phyloP scores from a whole-genome alignment of 1,139 yeast species.

The Suhomyces kunorum region DNA sequence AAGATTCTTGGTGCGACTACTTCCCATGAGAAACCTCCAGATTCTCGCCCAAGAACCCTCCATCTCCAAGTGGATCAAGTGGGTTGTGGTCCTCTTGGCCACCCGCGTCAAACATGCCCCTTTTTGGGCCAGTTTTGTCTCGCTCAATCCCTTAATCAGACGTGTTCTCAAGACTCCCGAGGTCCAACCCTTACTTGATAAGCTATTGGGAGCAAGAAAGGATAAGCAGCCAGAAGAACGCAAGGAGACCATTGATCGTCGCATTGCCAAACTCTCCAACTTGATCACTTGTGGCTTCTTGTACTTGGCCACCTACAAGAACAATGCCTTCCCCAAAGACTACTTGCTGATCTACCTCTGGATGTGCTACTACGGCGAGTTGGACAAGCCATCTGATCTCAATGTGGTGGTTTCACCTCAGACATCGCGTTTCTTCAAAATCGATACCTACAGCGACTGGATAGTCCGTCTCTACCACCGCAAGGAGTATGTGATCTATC shows the following conservation, averaged over 20 bases:
- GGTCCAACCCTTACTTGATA: background rate
- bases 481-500: constrained; percentile 39
- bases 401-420: constrained; percentile 33
- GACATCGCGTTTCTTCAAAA: constrained; percentile 29
- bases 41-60: constrained; percentile 12
- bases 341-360: constrained; percentile 40
- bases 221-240: background rate
- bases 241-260: background rate
- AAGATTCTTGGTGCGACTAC: background rate
- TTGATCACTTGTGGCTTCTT: constrained; percentile 30
- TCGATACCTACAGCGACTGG: constrained; percentile 25
- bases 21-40: constrained; percentile 18
- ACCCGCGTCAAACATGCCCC: constrained; percentile 31
- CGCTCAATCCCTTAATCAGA: constrained; percentile 36
- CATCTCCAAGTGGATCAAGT: constrained; percentile 31
- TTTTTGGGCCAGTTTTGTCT: constrained; percentile 35
- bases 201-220: background rate
- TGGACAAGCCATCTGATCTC: constrained; percentile 39
- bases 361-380: constrained; percentile 35
- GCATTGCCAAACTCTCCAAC: constrained; percentile 27
- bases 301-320: constrained; percentile 34
- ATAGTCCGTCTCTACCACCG: constrained; percentile 29
- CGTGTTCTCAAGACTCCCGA: constrained; percentile 1
- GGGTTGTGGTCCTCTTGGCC: constrained; percentile 30
- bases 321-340: constrained; percentile 38